A percentile compares a stretch with the other conserved stretches of the same genome.
Conservation (phyloP, 352 stramenopile species). For the Globisporangium nunn region DNA sequence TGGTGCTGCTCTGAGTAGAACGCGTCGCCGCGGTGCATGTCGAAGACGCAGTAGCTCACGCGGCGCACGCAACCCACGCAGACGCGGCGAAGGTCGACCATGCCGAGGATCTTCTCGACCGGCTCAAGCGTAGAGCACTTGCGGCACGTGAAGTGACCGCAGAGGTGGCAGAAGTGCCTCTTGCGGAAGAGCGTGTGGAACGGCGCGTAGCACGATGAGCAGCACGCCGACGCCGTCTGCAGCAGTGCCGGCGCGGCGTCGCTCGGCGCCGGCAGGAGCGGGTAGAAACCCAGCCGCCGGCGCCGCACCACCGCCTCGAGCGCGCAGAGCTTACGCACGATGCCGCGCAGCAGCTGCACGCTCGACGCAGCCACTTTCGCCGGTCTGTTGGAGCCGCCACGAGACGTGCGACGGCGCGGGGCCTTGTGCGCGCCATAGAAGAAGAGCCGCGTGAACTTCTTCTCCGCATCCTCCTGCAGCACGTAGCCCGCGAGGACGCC, state of each 20-base stretch:
- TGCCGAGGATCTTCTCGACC: conserved; percentile 35
- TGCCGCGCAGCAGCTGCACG: conserved; percentile 38
- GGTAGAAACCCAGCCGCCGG: conserved; percentile 45
- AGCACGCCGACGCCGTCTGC: conserved; percentile 22
- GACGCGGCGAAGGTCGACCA: conserved; percentile 36
- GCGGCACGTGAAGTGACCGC: conserved; percentile 41
- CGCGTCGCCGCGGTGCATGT: conserved; percentile 13
- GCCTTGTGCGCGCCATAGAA: conserved; percentile 36
- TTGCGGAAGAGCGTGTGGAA: conserved; percentile 38
- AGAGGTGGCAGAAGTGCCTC: conserved; percentile 49
- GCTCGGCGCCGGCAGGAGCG: conserved; percentile 19
- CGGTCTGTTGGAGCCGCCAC: too few species aligned
- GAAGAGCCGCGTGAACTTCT: conserved; percentile 57
- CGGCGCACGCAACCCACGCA: conserved; percentile 39
- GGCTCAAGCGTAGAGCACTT: conserved; percentile 42
- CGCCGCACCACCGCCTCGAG: conserved; percentile 39
- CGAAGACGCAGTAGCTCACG: conserved; percentile 50
- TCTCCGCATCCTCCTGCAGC: conserved; percentile 44
- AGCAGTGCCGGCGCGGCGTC: conserved; percentile 4
- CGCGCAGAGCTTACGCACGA: conserved; percentile 31
- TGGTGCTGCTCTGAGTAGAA: conserved; percentile 14
- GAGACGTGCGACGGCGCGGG: background rate
- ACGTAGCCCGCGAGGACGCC: conserved; percentile 51
- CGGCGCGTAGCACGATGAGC: conserved; percentile 29
- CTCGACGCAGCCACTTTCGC: conserved; percentile 18